Percentiles rank a stretch among this genome's conserved stretches.
Evolutionary conservation across 139 green algal species (phyloP).

Genomic region (Dunaliella primolecta): DNA sequence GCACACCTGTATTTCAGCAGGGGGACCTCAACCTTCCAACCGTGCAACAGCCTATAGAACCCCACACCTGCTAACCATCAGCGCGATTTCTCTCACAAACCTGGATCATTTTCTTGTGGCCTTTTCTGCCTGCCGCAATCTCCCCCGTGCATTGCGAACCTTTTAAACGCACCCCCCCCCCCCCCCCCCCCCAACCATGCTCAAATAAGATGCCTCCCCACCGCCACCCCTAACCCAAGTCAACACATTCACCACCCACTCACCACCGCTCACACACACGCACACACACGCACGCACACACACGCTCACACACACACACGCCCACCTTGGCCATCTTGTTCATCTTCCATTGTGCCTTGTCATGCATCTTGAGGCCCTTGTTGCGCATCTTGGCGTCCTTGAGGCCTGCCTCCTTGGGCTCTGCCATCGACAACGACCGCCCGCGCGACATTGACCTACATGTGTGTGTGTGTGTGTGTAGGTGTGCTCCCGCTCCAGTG

Average conservation of each 20-base stretch:
- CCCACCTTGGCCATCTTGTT: constrained; percentile 67
- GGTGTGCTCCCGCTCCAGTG: neutral
- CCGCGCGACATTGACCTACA: constrained; percentile 80
- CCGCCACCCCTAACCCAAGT: no score
- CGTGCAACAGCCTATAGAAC: no score
- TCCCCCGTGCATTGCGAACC: no score
- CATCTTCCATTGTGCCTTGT: constrained; percentile 69
- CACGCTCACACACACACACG: neutral
- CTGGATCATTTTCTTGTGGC: no score
- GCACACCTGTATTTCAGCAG: neutral
- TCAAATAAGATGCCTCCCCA: no score
- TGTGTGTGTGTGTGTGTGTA: neutral
- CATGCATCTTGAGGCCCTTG: constrained; percentile 84
- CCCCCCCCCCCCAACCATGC: no score
- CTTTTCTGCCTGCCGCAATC: no score
- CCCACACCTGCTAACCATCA: no score
- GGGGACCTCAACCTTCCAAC: no score
- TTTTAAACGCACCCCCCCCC: no score
- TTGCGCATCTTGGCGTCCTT: constrained; percentile 79
- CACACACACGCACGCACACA: neutral
- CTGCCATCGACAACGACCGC: constrained; percentile 57
- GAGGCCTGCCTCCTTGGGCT: constrained; percentile 62
- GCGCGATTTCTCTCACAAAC: no score
- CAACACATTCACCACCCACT: no score
- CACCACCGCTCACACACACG: neutral